Base-by-base conservation (phyloP, 345 rosid genomes). In the Corchorus olitorius region DNA sequence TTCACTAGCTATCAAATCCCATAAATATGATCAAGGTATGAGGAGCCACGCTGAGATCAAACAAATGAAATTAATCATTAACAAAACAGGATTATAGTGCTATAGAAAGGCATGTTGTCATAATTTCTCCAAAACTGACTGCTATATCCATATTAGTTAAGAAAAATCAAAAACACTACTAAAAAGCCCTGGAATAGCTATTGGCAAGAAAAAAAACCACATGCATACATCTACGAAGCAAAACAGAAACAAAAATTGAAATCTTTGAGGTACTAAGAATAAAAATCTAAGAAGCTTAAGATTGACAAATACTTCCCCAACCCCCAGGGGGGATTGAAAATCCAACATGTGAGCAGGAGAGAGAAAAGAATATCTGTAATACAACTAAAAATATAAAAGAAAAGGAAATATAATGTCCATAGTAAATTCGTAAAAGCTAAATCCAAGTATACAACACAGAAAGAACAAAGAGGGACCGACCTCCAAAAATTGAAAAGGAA, bases 21-120 rank as follows among this genome's bases (percentile, higher is more conserved):
- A 86, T 81, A 78, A 77, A 82, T 70, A 50, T 65, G 74, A 79
- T 68, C 82, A 76, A 70, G 52, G 61, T 62, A 69, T 55, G 59
- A 76, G 68, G 79, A 79, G 61, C 80, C 86, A 80, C 79, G 61
- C 88, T 88, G 90, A 70, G 75, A 81, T 35, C 66, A 34, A 72
- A n/a, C 69, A 4, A 71, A 72, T 14, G 19, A 58, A 67, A 59
- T 35, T 19, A 65, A 45, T 76, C 45, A 81, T 75, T 48, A 79
- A 63, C 78, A 15, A 34, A 54, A 45, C 14, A 46, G 11, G 2
- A 2, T 4, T 56, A 46, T 22, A 66, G 5, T 39, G 43, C 73
- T 74, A 83, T 73, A 70, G 70, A 79, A 78, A 73, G 66, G 39
- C 20, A 39, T 17, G 64, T 39, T 15, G 15, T 27, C 10, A 70